Conservation (phyloP, 148 eudicot genomes). For the Pouteria glomerata region DNA sequence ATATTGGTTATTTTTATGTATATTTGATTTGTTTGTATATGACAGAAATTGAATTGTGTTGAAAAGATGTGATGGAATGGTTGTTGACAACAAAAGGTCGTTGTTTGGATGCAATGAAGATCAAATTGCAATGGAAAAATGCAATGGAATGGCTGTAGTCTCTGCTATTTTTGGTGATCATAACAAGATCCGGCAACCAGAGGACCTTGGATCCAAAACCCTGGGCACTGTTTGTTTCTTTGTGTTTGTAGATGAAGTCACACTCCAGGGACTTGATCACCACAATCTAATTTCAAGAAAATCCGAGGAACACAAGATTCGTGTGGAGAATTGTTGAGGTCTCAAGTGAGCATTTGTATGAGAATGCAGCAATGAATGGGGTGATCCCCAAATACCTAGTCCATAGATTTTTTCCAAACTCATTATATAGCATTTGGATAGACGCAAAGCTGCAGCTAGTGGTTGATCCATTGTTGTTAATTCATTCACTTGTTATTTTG, state of each 20-base stretch:
- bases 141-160: conserved; percentile 68
- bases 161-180: conserved; percentile 89
- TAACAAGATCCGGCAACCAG: conserved; percentile 91
- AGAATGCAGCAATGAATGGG: conserved; percentile 87
- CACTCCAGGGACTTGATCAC: conserved; percentile 41
- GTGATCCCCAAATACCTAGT: conserved; percentile 78
- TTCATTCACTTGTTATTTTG: conserved; percentile 61
- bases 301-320: conserved; percentile 28
- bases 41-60: not conserved
- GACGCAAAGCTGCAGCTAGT: conserved; percentile 87
- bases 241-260: conserved; percentile 78
- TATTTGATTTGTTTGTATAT: not conserved
- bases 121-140: conserved; percentile 49
- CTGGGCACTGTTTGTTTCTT: conserved; percentile 68
- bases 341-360: conserved; percentile 32
- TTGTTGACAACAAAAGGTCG: too few species aligned
- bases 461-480: conserved; percentile 78
- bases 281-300: conserved; percentile 50
- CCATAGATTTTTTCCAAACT: conserved; percentile 81
- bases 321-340: conserved; percentile 77
- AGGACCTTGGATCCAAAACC: conserved; percentile 68
- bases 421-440: conserved; percentile 76
- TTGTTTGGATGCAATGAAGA: conserved; percentile 32
- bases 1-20: not conserved
- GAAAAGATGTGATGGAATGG: not conserved